Conservation (phyloP, 2,329 filamentous ascomycete genomes). For the Rhexocercosporidium sp. region DNA sequence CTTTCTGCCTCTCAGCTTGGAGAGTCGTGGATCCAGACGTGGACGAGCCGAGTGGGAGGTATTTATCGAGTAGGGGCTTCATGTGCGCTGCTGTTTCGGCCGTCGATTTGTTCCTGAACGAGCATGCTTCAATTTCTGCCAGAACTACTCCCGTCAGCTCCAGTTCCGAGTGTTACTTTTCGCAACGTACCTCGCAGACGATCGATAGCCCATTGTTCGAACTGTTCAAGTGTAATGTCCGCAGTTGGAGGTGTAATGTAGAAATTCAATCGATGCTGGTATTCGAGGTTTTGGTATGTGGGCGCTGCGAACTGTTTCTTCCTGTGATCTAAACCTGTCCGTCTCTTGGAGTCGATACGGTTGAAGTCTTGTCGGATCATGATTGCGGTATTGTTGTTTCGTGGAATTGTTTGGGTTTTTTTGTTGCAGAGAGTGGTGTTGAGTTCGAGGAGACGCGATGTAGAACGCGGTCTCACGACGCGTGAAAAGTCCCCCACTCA, state of each 20-base stretch:
- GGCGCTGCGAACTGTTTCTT: slow-evolving; percentile 86
- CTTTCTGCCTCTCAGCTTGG: slow-evolving; percentile 81
- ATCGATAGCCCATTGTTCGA: slow-evolving; percentile 98
- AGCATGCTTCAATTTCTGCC: slow-evolving; percentile 89
- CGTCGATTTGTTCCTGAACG: slow-evolving; percentile 88
- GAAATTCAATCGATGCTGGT: slow-evolving; percentile 89
- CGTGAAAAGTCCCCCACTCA: neutral
- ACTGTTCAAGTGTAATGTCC: slow-evolving; percentile 95
- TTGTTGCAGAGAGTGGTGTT: neutral
- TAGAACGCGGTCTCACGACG: neutral
- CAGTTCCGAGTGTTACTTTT: slow-evolving; percentile 35
- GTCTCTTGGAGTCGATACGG: slow-evolving; percentile 65
- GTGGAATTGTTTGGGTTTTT: neutral
- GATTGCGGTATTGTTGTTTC: slow-evolving; percentile 9
- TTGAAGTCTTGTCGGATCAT: slow-evolving; percentile 44
- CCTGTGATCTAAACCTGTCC: slow-evolving; percentile 76
- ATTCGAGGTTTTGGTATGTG: slow-evolving; percentile 77
- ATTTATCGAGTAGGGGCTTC: slow-evolving; percentile 84
- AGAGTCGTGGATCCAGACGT: slow-evolving; percentile 65
- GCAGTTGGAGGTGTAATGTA: slow-evolving; percentile 87
- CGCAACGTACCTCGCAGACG: slow-evolving; percentile 71
- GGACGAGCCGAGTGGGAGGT: slow-evolving; percentile 79
- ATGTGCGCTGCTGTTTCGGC: slow-evolving; percentile 84
- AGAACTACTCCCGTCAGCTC: slow-evolving; percentile 63
- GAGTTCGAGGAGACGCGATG: neutral